Percentiles rank a stretch among this genome's conserved stretches.
Evolutionary conservation across 2,329 filamentous ascomycete genomes (phyloP).

Genomic region (Leptographium wingfieldii): DNA sequence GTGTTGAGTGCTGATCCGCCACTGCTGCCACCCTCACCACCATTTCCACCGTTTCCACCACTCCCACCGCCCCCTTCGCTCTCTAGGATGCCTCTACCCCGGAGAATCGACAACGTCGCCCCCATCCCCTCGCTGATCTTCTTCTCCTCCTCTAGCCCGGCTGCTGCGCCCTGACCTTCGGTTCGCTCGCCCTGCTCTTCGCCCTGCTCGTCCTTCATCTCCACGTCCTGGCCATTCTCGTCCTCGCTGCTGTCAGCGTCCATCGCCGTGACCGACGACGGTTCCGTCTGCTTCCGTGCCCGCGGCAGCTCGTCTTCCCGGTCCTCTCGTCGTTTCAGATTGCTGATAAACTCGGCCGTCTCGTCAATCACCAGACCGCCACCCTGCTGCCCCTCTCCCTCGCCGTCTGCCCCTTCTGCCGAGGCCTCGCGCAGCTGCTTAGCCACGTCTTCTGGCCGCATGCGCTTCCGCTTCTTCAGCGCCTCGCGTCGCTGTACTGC

Average conservation of each 20-base stretch:
- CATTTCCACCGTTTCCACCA: neutral
- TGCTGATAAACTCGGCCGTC: conserved; percentile 86
- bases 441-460: conserved; percentile 75
- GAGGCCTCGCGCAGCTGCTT: conserved; percentile 58
- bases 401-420: neutral
- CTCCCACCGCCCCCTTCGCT: conserved; percentile 43
- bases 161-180: conserved; percentile 10
- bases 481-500: conserved; percentile 72
- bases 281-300: conserved; percentile 17
- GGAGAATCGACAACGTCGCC: conserved; percentile 68
- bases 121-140: conserved; percentile 68
- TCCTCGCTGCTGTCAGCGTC: conserved; percentile 21
- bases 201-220: conserved; percentile 35
- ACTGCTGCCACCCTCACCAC: neutral
- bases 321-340: conserved; percentile 56
- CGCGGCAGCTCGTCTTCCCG: conserved; percentile 41
- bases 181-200: conserved; percentile 42
- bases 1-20: conserved; percentile 5
- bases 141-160: conserved; percentile 73
- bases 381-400: conserved; percentile 25
- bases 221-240: conserved; percentile 29
- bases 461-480: conserved; percentile 83
- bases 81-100: conserved; percentile 71
- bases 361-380: conserved; percentile 84
- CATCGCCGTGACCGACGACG: conserved; percentile 27